A percentile compares a stretch with the other conserved stretches of the same genome.
Conservation (phyloP, 2,329 filamentous ascomycete species). For the Botryotinia calthae region DNA sequence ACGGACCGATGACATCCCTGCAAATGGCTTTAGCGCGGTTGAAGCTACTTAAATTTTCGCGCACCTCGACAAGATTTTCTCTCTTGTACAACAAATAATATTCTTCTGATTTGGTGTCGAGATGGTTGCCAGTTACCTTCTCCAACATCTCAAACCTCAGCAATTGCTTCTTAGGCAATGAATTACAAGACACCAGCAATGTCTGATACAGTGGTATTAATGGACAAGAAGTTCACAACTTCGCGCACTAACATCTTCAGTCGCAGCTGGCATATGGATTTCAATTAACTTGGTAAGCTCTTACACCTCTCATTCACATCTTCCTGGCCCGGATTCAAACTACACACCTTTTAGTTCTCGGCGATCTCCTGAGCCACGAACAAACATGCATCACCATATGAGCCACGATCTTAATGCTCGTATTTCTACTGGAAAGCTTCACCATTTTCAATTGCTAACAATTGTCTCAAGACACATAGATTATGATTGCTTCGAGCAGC, state of each 20-base stretch:
- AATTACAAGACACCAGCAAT: not conserved
- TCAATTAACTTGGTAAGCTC: conserved; percentile 23
- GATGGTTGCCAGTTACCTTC: not conserved
- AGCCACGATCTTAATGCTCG: conserved; percentile 42
- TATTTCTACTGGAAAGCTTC: conserved; percentile 21
- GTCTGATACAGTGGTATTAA: not conserved
- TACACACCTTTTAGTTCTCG: conserved; percentile 32
- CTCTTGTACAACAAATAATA: not conserved
- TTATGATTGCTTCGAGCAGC: not conserved
- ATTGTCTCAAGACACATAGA: not conserved
- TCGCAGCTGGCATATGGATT: not conserved
- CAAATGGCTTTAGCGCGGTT: not conserved
- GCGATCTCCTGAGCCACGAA: conserved; percentile 41
- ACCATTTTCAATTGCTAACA: conserved; percentile 27
- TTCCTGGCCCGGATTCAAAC: conserved; percentile 17
- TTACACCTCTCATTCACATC: conserved; percentile 24
- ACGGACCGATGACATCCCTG: not conserved
- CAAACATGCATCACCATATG: conserved; percentile 77
- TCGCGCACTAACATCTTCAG: not conserved
- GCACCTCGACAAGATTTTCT: not conserved
- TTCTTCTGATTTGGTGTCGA: not conserved
- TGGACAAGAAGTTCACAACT: not conserved
- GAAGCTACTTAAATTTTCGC: conserved; percentile 14
- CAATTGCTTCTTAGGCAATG: conserved; percentile 10
- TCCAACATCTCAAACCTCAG: not conserved